Evolutionary conservation across 306 rosid species (phyloP).

Genomic region (Gillenia trifoliata): DNA sequence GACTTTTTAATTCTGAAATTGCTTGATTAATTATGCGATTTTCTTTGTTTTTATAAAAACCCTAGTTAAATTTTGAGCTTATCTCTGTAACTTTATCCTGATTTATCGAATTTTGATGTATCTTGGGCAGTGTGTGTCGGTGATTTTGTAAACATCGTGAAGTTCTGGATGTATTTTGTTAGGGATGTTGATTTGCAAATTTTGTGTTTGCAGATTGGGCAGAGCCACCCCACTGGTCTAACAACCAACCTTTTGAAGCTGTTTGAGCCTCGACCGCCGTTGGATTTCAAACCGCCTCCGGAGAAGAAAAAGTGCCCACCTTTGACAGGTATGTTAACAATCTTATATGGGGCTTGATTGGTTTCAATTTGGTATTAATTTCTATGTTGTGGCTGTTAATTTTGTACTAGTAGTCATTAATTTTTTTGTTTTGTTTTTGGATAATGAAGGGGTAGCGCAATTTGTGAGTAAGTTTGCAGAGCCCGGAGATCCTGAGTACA

Average conservation of each 20-base stretch:
- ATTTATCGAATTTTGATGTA: background rate
- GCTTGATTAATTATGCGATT: background rate
- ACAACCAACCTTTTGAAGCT: constrained; percentile 83
- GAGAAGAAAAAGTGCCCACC: constrained; percentile 94
- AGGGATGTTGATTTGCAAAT: background rate
- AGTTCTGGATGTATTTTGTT: background rate
- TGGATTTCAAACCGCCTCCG: constrained; percentile 94
- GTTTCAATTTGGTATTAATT: background rate
- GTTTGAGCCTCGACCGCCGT: constrained; percentile 96
- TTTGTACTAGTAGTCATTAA: background rate
- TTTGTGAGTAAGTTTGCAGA: constrained; percentile 79
- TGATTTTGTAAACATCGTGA: background rate
- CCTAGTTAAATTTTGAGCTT: background rate
- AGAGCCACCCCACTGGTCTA: constrained; percentile 97
- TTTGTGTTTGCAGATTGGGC: constrained; percentile 72
- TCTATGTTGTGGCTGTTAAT: constrained; percentile 1
- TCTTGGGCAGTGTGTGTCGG: background rate
- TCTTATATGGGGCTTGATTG: background rate
- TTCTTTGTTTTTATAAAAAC: background rate
- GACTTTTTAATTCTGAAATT: background rate
- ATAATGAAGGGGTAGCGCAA: constrained; percentile 74
- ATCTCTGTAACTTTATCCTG: background rate
- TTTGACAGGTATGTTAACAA: constrained; percentile 46
- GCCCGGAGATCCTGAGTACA: constrained; percentile 77
- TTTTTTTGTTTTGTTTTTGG: background rate